Evolutionary conservation across 1,139 yeast species (phyloP).

Genomic region (Diutina ranongensis): DNA sequence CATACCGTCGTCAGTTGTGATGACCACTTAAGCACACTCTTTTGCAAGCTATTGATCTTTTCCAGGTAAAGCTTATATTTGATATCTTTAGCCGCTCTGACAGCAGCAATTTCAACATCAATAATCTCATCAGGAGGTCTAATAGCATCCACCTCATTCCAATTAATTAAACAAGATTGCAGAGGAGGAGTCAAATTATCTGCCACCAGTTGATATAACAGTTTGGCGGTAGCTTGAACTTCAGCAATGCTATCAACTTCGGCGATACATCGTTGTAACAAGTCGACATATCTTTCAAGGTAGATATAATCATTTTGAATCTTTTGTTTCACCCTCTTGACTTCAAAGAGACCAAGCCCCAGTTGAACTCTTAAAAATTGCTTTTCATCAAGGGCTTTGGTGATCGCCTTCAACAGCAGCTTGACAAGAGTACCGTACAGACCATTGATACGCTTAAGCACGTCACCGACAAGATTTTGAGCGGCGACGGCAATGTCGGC

Average conservation of each 20-base stretch:
- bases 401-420: slow-evolving; percentile 27
- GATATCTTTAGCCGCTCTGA: slow-evolving; percentile 45
- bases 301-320: slow-evolving; percentile 48
- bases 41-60: slow-evolving; percentile 32
- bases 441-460: slow-evolving; percentile 65
- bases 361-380: slow-evolving; percentile 52
- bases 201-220: slow-evolving; percentile 36
- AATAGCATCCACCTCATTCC: slow-evolving; percentile 34
- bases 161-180: slow-evolving; percentile 43
- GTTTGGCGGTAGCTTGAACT: slow-evolving; percentile 40
- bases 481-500: slow-evolving; percentile 63
- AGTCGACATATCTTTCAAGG: slow-evolving; percentile 30
- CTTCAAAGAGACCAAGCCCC: slow-evolving; percentile 45
- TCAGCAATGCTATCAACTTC: slow-evolving; percentile 39
- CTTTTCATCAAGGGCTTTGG: slow-evolving; percentile 33
- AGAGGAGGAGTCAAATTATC: slow-evolving; percentile 46
- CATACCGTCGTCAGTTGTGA: slow-evolving; percentile 40
- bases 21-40: slow-evolving; percentile 27
- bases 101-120: slow-evolving; percentile 43
- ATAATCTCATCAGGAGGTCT: slow-evolving; percentile 53
- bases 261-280: slow-evolving; percentile 46
- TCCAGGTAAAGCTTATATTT: slow-evolving; percentile 36
- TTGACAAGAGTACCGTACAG: slow-evolving; percentile 46
- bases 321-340: slow-evolving; percentile 42
- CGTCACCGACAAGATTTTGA: slow-evolving; percentile 54